Percentiles rank a stretch among this genome's conserved stretches.
Conservation (phyloP, 2,329 filamentous ascomycete genomes). For the Calonectria honghensis region DNA sequence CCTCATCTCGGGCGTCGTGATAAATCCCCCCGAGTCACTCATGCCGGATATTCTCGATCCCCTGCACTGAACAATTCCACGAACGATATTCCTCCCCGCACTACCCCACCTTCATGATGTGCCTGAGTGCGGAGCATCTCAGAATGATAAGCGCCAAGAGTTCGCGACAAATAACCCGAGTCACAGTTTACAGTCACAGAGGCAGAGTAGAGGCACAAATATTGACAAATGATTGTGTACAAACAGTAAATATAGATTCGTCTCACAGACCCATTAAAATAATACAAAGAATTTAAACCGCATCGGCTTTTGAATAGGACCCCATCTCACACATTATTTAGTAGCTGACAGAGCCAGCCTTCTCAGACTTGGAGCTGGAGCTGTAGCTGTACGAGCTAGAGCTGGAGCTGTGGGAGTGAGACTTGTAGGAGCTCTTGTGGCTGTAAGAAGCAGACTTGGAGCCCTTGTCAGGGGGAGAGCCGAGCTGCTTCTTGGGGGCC, state of each 20-base stretch:
- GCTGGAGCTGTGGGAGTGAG: background rate
- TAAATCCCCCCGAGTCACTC: background rate
- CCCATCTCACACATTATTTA: background rate
- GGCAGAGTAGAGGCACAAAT: no score
- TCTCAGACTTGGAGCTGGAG: background rate
- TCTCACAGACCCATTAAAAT: slow-evolving; percentile 27
- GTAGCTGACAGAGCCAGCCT: background rate
- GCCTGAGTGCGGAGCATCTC: no score
- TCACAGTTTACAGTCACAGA: background rate
- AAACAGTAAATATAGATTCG: slow-evolving; percentile 21
- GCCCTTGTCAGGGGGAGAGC: background rate
- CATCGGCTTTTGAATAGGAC: slow-evolving; percentile 10
- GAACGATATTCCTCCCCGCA: slow-evolving; percentile 8
- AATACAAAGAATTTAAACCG: slow-evolving; percentile 27
- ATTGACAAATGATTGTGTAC: background rate
- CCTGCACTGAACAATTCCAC: slow-evolving; percentile 7
- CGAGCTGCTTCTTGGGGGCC: slow-evolving; percentile 36
- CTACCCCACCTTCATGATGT: background rate
- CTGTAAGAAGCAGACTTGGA: background rate
- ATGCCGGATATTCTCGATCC: background rate
- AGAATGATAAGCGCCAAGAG: no score
- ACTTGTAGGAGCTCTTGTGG: background rate
- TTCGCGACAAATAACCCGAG: background rate
- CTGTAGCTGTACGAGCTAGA: background rate
- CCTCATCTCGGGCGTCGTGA: background rate